These are phyloP conservation scores for Aureobasidium mangrovei DNA, from an alignment of 2,329 filamentous ascomycete species.

Conservation along the genomic window DNA sequence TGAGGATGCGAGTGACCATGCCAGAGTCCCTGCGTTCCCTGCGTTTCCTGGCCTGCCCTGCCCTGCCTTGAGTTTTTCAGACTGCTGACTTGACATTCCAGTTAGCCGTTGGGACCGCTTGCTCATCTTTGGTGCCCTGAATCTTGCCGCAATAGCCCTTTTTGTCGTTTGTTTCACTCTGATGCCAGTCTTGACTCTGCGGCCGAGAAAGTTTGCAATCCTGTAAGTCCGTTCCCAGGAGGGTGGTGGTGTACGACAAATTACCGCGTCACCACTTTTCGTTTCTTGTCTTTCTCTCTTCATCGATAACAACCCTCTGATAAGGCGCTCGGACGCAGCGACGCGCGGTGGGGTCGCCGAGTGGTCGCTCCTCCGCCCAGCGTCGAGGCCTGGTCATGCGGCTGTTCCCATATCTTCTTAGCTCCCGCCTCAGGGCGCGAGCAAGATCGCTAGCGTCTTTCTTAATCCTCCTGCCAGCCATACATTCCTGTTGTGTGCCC, in stretches of 20 bases:
- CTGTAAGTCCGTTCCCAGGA: constrained; percentile 62
- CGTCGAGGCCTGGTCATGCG: constrained; percentile 17
- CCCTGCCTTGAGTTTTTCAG: neutral
- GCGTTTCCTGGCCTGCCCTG: neutral
- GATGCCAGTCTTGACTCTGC: constrained; percentile 71
- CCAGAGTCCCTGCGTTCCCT: constrained; percentile 35
- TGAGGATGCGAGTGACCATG: constrained; percentile 11
- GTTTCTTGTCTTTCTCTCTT: neutral
- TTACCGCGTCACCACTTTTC: constrained; percentile 4
- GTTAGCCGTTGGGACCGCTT: constrained; percentile 97
- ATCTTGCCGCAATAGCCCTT: constrained; percentile 78
- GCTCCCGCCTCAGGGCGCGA: constrained; percentile 15
- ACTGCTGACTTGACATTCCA: constrained; percentile 34
- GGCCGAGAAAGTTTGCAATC: constrained; percentile 89
- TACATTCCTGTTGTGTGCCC: constrained; percentile 12
- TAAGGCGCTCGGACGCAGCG: constrained; percentile 9
- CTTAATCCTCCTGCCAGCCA: constrained; percentile 10
- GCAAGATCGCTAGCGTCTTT: constrained; percentile 13
- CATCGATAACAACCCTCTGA: neutral
- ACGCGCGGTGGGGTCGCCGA: constrained; percentile 10
- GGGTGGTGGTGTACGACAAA: constrained; percentile 3
- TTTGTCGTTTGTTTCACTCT: constrained; percentile 90
- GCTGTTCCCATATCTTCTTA: constrained; percentile 18
- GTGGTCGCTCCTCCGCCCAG: constrained; percentile 7
- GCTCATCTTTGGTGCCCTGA: constrained; percentile 84